phyloP scores from a whole-genome alignment of 495 filamentous ascomycete species.

The Aspergillus baeticus region DNA sequence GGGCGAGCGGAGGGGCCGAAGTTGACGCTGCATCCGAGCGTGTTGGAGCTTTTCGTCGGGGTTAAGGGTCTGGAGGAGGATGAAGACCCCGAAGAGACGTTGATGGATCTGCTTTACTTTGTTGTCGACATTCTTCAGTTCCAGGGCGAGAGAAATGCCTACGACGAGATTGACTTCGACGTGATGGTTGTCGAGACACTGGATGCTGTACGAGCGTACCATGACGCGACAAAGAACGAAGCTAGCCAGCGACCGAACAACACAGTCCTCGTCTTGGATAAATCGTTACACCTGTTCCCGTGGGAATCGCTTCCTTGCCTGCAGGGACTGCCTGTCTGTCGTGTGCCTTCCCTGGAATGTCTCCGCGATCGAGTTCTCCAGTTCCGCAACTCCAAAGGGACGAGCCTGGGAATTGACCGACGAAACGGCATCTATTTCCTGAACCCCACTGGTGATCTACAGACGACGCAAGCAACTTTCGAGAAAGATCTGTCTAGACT shows the following conservation, averaged over 20 bases:
- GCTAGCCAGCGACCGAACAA: conserved; percentile 68
- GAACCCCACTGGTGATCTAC: conserved; percentile 81
- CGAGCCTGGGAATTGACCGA: conserved; percentile 49
- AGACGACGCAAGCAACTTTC: conserved; percentile 74
- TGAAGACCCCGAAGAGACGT: conserved; percentile 76
- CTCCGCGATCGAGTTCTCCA: conserved; percentile 66
- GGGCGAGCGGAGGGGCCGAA: conserved; percentile 47
- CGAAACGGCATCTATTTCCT: conserved; percentile 77
- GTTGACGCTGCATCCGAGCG: conserved; percentile 68
- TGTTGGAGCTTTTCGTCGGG: conserved; percentile 85
- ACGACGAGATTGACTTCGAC: conserved; percentile 97
- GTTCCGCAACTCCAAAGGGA: conserved; percentile 33
- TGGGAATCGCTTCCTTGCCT: conserved; percentile 95
- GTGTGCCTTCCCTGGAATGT: conserved; percentile 79
- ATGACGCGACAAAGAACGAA: conserved; percentile 53
- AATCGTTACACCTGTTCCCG: conserved; percentile 82
- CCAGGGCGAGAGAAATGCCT: conserved; percentile 92
- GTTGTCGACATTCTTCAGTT: conserved; percentile 96
- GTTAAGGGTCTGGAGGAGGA: conserved; percentile 69
- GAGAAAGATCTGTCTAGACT: conserved; percentile 57
- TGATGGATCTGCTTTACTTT: conserved; percentile 91
- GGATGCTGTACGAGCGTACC: conserved; percentile 76
- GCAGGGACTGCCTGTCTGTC: conserved; percentile 72
- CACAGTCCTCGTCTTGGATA: conserved; percentile 91
- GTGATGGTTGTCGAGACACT: conserved; percentile 80